Evolutionary conservation across 2,329 filamentous ascomycete species (phyloP).

Genomic region (Stagonosporopsis vannaccii): DNA sequence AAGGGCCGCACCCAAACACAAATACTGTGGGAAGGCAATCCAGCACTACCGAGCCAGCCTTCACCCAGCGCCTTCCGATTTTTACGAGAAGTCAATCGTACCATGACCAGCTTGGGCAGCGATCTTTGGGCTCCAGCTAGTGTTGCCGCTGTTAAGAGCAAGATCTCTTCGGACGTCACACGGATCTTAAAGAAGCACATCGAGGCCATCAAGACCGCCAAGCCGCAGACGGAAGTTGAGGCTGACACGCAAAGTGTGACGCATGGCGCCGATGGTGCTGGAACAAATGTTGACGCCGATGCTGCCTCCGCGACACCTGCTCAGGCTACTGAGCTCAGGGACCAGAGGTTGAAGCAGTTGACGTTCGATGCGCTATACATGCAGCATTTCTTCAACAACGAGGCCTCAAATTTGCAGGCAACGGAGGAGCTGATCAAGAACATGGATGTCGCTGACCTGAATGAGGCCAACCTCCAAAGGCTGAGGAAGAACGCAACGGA

Average conservation of each 20-base stretch:
- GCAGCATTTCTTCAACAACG: slow-evolving; percentile 32
- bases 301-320: slow-evolving; percentile 18
- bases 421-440: slow-evolving; percentile 33
- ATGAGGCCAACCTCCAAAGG: slow-evolving; percentile 58
- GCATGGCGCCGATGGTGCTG: neutral
- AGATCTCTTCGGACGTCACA: slow-evolving; percentile 61
- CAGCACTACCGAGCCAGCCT: slow-evolving; percentile 77
- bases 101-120: slow-evolving; percentile 74
- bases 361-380: slow-evolving; percentile 56
- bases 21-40: slow-evolving; percentile 81
- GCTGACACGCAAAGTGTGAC: neutral
- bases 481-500: slow-evolving; percentile 71
- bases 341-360: slow-evolving; percentile 47
- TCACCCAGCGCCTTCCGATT: slow-evolving; percentile 78
- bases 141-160: slow-evolving; percentile 67
- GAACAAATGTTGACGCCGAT: slow-evolving; percentile 18
- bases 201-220: slow-evolving; percentile 23
- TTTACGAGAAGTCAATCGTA: slow-evolving; percentile 67
- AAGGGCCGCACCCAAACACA: slow-evolving; percentile 65
- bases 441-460: slow-evolving; percentile 55
- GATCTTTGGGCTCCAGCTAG: slow-evolving; percentile 84
- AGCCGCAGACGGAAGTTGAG: neutral
- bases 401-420: slow-evolving; percentile 35
- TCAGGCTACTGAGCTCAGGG: slow-evolving; percentile 22
- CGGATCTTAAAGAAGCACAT: slow-evolving; percentile 46